Evolutionary conservation across 2,329 filamentous ascomycete genomes (phyloP), one percentile per base, ranked within the genome.

Genomic region (Arachnomyces sp.): DNA sequence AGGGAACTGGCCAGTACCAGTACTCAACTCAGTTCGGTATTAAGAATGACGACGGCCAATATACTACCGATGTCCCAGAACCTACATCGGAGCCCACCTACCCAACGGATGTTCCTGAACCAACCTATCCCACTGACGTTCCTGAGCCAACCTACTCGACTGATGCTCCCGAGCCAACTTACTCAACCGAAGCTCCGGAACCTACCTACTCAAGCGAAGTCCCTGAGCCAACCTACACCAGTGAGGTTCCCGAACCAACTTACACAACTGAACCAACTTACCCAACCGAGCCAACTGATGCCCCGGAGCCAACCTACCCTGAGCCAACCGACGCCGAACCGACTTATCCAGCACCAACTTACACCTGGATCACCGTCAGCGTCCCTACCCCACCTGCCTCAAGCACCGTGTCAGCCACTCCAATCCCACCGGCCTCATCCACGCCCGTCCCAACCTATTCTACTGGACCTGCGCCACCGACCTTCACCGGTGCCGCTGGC

Each of bases 11-110:
- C 56, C 61, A 73, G 55, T 81, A 76, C 70, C 77, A 81, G 57
- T 78, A 71, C 62, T 73, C 71, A 32, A 74, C 73, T 43, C 76
- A 80, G 59, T 80, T 80, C 65, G 77, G 77, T 52, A 69, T 82
- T 63, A 41, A 55, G 40, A 61, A 61, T 50, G 40, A 54, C 32
- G 39, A 44, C 25, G 43, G n/a, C n/a, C n/a, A n/a, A n/a, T n/a
- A 25, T 9, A 25, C 9, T 25, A 5, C 21, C 21, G 21, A 25
- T 5, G 21, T 25, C 21, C 21, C 21, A 5, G 21, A 25, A 9
- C 21, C 21, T 25, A 9, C 29, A 31, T 38, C 18, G 29, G 30
- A 48, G 28, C 28, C 43, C 18, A 40, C 39, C 11, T 25, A 25
- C 21, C 36, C 45, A 21, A 29, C 46, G 25, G 32, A 44, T 15